These are phyloP conservation scores for Eucommia ulmoides DNA, from an alignment of 257 asterid species.

Conservation along the genomic window DNA sequence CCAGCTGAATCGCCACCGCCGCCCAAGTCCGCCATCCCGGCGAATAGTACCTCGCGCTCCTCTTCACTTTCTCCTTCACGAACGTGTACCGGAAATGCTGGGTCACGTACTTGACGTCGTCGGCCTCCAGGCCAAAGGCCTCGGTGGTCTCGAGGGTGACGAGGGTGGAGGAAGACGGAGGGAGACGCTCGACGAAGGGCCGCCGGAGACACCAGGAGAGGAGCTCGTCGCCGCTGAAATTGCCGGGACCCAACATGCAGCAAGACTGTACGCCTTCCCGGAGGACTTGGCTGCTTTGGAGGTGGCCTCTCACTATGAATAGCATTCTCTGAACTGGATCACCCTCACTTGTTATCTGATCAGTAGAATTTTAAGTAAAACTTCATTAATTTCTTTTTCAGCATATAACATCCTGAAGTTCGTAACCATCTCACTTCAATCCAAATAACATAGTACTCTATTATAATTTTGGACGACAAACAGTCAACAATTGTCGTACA, in stretches of 20 bases:
- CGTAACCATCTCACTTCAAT: too few relatives aligned
- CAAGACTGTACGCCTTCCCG: conserved; percentile 77
- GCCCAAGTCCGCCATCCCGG: conserved; percentile 99
- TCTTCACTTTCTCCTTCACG: conserved; percentile 76
- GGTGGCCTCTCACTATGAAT: conserved; percentile 90
- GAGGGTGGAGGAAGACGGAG: conserved; percentile 72
- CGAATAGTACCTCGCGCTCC: conserved; percentile 88
- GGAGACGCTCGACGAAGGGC: conserved; percentile 79
- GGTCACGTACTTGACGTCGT: conserved; percentile 82
- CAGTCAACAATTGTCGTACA: too few relatives aligned
- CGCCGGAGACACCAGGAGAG: conserved; percentile 86
- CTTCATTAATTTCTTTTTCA: neutral
- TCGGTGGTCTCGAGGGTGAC: conserved; percentile 80
- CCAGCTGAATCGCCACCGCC: conserved; percentile 83
- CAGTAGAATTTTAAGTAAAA: too few relatives aligned
- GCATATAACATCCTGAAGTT: too few relatives aligned
- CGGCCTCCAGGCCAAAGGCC: conserved; percentile 84
- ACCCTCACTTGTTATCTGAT: conserved; percentile 87
- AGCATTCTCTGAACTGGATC: conserved; percentile 91
- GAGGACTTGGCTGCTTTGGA: conserved; percentile 89
- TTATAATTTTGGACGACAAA: too few relatives aligned
- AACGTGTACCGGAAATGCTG: conserved; percentile 96
- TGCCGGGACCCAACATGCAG: conserved; percentile 98
- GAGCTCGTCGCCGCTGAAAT: conserved; percentile 94
- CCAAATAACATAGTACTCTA: too few relatives aligned